Evolutionary conservation across 75 land plant species (phyloP), one percentile per base, ranked within the genome.

Genomic region (Picea sitchensis): DNA sequence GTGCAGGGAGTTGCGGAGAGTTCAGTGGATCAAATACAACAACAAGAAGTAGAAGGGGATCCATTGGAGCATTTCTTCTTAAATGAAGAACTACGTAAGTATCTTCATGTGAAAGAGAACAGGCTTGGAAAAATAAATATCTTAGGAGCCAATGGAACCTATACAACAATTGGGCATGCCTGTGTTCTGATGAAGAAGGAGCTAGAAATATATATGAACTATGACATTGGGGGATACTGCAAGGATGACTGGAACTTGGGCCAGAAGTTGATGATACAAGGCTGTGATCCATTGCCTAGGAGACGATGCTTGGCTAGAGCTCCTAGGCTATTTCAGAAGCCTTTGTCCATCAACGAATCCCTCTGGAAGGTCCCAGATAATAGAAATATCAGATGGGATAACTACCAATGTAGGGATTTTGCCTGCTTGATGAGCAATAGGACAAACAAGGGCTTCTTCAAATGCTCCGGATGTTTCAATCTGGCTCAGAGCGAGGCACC

Each of bases 271-370:
- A 86, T 96, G 94, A 31, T 94, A 17, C 83, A 83, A 21, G 99
- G 99, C 0, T 96, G 99, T 65, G 99, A 96, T 76, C 99, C 99
- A 0, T 81, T 96, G 78, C 99, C 99, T 0, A 79, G 98, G 47
- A 77, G 98, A 26, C 78, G 98, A 54, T 95, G 98, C 87, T 67
- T 95, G 77, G 85, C 92, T n/a, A 65, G 92, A 36, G 96, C 94
- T 31, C 92, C 98, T 3, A 89, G 83, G 84, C 76, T 86, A 23
- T 95, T 91, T 59, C 88, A 80, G 79, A 87, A 78, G 80, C 98
- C 98, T 8, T 83, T 81, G 41, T 84, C 98, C 30, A 84, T 90
- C 57, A 87, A 86, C 32, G 88, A 91, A 76, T 91, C 98, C 1
- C 83, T 93, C 15, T 95, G 98, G 98, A 82, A 59, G 23, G 0